Percentiles rank a stretch among this genome's conserved stretches.
These are phyloP conservation scores for Chrysoporthe cubensis DNA, from an alignment of 2,329 filamentous ascomycete genomes.

Conservation along the genomic window DNA sequence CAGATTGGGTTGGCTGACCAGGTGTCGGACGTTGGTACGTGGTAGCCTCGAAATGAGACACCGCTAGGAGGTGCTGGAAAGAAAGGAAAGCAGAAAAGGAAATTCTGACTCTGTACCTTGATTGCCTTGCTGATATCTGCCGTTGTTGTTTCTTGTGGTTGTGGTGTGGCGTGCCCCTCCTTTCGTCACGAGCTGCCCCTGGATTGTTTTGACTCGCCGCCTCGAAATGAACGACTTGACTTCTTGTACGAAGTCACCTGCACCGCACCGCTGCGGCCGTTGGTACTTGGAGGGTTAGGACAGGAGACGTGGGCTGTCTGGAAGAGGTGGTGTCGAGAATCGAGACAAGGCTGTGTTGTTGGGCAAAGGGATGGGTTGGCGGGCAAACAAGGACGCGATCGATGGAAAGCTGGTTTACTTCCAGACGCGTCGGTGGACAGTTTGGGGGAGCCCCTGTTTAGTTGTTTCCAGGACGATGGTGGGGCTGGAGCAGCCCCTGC, in stretches of 20 bases:
- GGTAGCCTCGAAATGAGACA: neutral
- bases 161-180: slow-evolving; percentile 8
- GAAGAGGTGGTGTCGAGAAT: neutral
- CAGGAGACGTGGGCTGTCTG: neutral
- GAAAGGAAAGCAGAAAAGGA: neutral
- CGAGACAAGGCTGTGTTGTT: neutral
- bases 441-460: slow-evolving; percentile 5
- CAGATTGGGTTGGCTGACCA: neutral
- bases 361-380: neutral
- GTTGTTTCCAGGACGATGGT: slow-evolving; percentile 18
- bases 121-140: neutral
- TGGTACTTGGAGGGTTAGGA: neutral
- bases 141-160: neutral
- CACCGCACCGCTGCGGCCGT: slow-evolving; percentile 9
- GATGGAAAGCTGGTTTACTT: slow-evolving; percentile 13
- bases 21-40: neutral
- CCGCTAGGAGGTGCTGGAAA: no score
- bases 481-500: neutral
- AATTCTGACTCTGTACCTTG: neutral
- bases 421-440: slow-evolving; percentile 17
- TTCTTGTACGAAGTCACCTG: neutral
- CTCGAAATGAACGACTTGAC: neutral
- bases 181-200: slow-evolving; percentile 2
- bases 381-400: slow-evolving; percentile 11
- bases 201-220: neutral